Percentiles rank a stretch among this genome's conserved stretches.
phyloP scores from a whole-genome alignment of 2,329 filamentous ascomycete species.

The Lasiodiplodia hormozganensis region DNA sequence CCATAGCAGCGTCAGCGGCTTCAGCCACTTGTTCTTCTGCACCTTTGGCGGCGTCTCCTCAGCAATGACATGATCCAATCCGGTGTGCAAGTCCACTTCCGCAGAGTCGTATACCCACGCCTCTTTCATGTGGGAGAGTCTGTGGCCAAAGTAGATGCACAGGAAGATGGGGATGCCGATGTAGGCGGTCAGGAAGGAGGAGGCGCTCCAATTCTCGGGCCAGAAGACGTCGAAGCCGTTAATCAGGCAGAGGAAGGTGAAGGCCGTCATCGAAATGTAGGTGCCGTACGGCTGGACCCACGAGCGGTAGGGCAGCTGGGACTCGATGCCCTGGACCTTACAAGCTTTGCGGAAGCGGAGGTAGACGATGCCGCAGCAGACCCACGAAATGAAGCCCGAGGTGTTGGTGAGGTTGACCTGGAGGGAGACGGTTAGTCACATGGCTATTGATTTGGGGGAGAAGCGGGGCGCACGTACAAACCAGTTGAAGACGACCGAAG shows the following conservation, averaged over 20 bases:
- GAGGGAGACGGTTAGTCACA: neutral
- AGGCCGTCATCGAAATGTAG: conserved; percentile 64
- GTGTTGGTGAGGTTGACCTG: conserved; percentile 68
- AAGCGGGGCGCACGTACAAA: conserved; percentile 54
- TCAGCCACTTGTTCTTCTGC: conserved; percentile 36
- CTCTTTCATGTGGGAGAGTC: conserved; percentile 55
- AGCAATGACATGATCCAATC: conserved; percentile 40
- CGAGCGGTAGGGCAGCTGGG: conserved; percentile 61
- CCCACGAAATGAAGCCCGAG: conserved; percentile 61
- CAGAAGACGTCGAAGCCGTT: conserved; percentile 81
- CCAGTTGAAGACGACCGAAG: conserved; percentile 66
- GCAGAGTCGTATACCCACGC: conserved; percentile 58
- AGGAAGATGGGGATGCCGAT: conserved; percentile 68
- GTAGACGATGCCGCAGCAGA: conserved; percentile 63
- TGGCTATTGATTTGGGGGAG: neutral
- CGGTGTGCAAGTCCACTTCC: conserved; percentile 61
- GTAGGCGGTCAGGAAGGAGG: conserved; percentile 71
- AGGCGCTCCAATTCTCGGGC: conserved; percentile 66
- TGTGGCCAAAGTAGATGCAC: conserved; percentile 61
- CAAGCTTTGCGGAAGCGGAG: conserved; percentile 68
- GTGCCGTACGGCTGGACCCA: conserved; percentile 69
- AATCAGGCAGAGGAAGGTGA: conserved; percentile 70
- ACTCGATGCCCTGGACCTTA: conserved; percentile 56
- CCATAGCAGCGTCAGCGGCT: conserved; percentile 39
- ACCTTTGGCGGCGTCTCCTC: conserved; percentile 43